A percentile compares a stretch with the other conserved stretches of the same genome.
Conservation (phyloP, 2,329 filamentous ascomycete genomes). For the Fusarium robinianum region DNA sequence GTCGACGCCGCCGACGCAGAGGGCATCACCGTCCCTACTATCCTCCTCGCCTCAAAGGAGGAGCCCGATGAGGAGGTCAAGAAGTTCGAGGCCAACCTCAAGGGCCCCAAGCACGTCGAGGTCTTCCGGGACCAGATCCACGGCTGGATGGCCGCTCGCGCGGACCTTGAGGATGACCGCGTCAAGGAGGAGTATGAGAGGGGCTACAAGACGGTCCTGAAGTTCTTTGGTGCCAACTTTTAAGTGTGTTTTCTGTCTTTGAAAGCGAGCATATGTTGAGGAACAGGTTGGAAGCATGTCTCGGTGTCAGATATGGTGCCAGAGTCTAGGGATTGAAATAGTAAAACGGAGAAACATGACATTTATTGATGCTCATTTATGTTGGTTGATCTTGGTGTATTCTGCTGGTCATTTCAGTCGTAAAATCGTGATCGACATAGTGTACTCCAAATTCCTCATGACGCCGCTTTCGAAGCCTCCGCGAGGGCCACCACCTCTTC, state of each 20-base stretch:
- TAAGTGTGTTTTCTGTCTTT: too few species aligned
- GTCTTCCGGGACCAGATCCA: slow-evolving; percentile 70
- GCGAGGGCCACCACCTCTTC: slow-evolving; percentile 53
- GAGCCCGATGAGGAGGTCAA: slow-evolving; percentile 60
- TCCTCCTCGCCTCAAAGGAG: slow-evolving; percentile 68
- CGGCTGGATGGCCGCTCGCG: slow-evolving; percentile 74
- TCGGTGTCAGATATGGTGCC: too few species aligned
- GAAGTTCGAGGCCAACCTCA: slow-evolving; percentile 59
- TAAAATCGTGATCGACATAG: background rate
- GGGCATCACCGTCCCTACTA: slow-evolving; percentile 63
- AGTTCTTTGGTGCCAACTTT: slow-evolving; percentile 61
- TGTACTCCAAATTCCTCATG: slow-evolving; percentile 1
- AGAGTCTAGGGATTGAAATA: too few species aligned
- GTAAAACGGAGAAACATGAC: background rate
- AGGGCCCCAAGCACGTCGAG: slow-evolving; percentile 63
- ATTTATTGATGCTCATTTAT: background rate
- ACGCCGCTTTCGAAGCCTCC: slow-evolving; percentile 35
- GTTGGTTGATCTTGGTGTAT: too few species aligned
- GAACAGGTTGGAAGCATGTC: too few species aligned
- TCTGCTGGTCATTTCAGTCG: slow-evolving; percentile 11
- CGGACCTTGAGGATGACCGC: slow-evolving; percentile 59
- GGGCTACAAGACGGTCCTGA: slow-evolving; percentile 62
- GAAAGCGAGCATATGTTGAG: too few species aligned
- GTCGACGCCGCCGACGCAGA: slow-evolving; percentile 65
- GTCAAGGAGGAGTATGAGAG: slow-evolving; percentile 66